Conservation (phyloP, 352 stramenopile genomes). For the Phytopythium helicoides region DNA sequence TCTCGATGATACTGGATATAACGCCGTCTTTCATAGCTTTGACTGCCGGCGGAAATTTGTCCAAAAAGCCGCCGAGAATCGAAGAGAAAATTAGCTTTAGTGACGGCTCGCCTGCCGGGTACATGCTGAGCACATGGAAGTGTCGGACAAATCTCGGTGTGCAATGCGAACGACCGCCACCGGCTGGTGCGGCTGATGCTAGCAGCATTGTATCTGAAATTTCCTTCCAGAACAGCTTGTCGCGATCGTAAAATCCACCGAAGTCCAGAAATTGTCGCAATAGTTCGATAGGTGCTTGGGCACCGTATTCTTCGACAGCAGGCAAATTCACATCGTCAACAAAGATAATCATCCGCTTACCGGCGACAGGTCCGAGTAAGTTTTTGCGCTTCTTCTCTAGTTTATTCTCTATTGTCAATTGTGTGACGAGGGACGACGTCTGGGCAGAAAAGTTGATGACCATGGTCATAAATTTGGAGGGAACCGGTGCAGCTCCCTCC, state of each 20-base stretch:
- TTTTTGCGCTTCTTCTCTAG: conserved; percentile 96
- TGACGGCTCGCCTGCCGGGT: conserved; percentile 81
- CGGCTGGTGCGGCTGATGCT: conserved; percentile 88
- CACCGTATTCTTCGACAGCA: conserved; percentile 93
- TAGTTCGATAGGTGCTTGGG: conserved; percentile 93
- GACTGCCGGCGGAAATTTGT: conserved; percentile 85
- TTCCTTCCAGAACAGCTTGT: conserved; percentile 97
- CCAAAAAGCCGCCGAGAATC: conserved; percentile 92
- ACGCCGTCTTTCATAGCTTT: conserved; percentile 76
- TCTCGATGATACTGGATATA: conserved; percentile 90
- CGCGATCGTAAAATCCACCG: conserved; percentile 95
- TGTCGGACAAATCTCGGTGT: conserved; percentile 94
- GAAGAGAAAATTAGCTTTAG: conserved; percentile 93
- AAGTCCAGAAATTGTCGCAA: conserved; percentile 95
- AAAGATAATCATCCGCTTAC: conserved; percentile 91
- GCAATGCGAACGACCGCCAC: conserved; percentile 78
- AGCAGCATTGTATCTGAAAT: conserved; percentile 93
- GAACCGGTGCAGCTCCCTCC: conserved; percentile 11
- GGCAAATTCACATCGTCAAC: conserved; percentile 96
- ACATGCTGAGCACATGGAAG: conserved; percentile 95
- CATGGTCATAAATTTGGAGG: conserved; percentile 69
- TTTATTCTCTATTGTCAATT: conserved; percentile 91
- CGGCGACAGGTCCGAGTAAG: conserved; percentile 84
- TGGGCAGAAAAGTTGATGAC: conserved; percentile 92
- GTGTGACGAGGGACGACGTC: conserved; percentile 87